phyloP scores from a whole-genome alignment of 139 green algal species.

The Choricystis sp. region DNA sequence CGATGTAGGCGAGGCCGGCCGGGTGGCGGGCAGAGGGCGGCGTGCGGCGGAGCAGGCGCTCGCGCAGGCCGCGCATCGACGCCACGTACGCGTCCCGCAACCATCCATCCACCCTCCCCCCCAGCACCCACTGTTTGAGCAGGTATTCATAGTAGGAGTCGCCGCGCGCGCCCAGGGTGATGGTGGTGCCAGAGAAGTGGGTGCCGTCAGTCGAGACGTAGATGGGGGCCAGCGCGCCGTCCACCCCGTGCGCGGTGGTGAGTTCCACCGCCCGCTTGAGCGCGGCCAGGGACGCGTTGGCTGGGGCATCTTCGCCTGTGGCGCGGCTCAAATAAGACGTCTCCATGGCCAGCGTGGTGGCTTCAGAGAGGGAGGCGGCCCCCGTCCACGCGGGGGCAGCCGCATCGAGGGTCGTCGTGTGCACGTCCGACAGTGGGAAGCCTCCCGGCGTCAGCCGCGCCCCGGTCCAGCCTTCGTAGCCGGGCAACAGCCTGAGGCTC shows the following conservation, averaged over 20 bases:
- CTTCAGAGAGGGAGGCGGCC: conserved; percentile 48
- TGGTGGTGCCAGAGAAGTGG: background rate
- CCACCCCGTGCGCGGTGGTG: background rate
- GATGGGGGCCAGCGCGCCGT: conserved; percentile 10
- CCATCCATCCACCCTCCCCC: conserved; percentile 13
- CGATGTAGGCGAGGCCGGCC: conserved; percentile 46
- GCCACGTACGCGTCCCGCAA: conserved; percentile 26
- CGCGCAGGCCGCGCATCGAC: conserved; percentile 37
- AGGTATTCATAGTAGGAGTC: conserved; percentile 74
- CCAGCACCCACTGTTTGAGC: conserved; percentile 55
- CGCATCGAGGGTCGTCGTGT: background rate
- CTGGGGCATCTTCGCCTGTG: conserved; percentile 16
- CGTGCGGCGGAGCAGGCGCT: conserved; percentile 32
- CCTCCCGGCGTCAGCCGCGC: background rate
- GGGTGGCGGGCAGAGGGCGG: background rate
- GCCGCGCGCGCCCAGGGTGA: conserved; percentile 20
- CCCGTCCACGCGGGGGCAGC: conserved; percentile 13
- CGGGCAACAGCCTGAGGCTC: conserved; percentile 20
- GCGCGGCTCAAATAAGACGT: conserved; percentile 40
- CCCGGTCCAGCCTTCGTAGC: conserved; percentile 14
- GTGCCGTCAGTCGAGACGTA: conserved; percentile 8
- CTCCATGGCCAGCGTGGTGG: conserved; percentile 60
- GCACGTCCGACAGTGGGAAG: background rate
- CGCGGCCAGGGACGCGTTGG: background rate
- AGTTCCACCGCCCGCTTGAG: conserved; percentile 9